These are phyloP conservation scores for Jatropha curcas DNA, from an alignment of 345 rosid genomes.

Conservation along the genomic window DNA sequence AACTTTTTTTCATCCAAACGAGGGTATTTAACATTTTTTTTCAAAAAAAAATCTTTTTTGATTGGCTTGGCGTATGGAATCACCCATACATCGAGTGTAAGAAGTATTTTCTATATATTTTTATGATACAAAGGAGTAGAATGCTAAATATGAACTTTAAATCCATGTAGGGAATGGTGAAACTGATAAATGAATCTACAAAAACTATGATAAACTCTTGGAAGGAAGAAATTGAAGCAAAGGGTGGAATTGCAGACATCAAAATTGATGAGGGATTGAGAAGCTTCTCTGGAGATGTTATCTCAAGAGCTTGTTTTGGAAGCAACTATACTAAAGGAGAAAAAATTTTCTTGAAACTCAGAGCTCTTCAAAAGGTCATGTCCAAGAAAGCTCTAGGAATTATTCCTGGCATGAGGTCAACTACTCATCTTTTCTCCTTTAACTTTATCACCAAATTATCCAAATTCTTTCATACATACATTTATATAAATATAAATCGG, in stretches of 20 bases:
- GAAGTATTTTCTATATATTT: not conserved
- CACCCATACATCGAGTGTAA: too few relatives aligned
- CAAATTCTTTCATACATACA: too few relatives aligned
- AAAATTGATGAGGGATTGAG: slow-evolving; percentile 36
- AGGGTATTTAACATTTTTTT: too few relatives aligned
- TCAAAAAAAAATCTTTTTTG: too few relatives aligned
- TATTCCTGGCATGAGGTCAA: slow-evolving; percentile 45
- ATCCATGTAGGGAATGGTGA: slow-evolving; percentile 35
- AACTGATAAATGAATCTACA: slow-evolving; percentile 35
- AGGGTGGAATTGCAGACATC: slow-evolving; percentile 36
- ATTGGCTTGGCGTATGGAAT: too few relatives aligned
- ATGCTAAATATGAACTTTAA: not conserved
- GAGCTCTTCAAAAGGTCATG: slow-evolving; percentile 40
- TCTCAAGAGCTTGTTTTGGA: slow-evolving; percentile 55
- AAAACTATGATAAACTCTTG: slow-evolving; percentile 31
- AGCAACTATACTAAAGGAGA: slow-evolving; percentile 40
- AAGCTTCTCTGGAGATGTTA: slow-evolving; percentile 50
- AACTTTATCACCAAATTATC: not conserved
- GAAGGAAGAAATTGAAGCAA: slow-evolving; percentile 30
- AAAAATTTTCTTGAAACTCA: slow-evolving; percentile 39
- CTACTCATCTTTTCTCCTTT: not conserved
- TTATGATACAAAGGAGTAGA: not conserved
- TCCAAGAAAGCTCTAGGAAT: slow-evolving; percentile 30
- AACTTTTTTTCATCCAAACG: too few relatives aligned
- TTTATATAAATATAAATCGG: too few relatives aligned